phyloP scores from a whole-genome alignment of 176 grass and related monocot species.

The Elymus sibiricus region DNA sequence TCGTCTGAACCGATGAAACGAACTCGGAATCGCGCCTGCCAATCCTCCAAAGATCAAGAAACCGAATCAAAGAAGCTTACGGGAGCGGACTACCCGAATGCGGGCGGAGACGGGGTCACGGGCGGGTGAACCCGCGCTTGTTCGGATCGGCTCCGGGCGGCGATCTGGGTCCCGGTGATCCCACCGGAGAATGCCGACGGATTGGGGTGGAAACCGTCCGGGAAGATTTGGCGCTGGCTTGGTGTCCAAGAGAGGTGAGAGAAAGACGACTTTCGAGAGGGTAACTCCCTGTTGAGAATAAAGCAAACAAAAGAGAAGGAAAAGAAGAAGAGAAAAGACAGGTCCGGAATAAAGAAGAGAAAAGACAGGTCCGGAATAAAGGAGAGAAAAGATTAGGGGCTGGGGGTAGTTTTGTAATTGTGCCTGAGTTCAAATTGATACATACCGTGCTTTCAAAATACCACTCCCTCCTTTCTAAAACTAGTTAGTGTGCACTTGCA shows the following conservation, averaged over 20 bases:
- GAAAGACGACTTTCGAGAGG: constrained; percentile 32
- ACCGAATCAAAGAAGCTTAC: constrained; percentile 30
- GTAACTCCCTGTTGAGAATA: constrained; percentile 42
- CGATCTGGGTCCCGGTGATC: constrained; percentile 17
- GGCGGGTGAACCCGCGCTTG: constrained; percentile 12
- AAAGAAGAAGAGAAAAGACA: not conserved
- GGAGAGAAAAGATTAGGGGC: not conserved
- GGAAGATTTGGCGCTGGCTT: constrained; percentile 5
- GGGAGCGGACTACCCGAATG: constrained; percentile 23
- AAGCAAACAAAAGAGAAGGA: not conserved
- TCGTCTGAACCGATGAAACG: not conserved
- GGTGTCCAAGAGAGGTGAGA: constrained; percentile 9
- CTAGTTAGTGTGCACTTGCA: too few species aligned
- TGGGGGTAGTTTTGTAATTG: constrained; percentile 17
- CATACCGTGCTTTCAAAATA: not conserved
- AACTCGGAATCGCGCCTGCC: not conserved
- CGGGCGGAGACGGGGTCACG: not conserved
- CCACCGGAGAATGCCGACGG: not conserved
- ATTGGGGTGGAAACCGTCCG: not conserved
- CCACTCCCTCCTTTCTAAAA: too few species aligned
- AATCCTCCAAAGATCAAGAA: constrained; percentile 19
- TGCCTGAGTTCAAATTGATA: not conserved
- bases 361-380: too few species aligned
- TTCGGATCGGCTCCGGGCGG: not conserved
- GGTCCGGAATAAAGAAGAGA: not conserved